These are phyloP conservation scores for Ceratocystis variospora DNA, from an alignment of 2,329 filamentous ascomycete species.

Conservation along the genomic window DNA sequence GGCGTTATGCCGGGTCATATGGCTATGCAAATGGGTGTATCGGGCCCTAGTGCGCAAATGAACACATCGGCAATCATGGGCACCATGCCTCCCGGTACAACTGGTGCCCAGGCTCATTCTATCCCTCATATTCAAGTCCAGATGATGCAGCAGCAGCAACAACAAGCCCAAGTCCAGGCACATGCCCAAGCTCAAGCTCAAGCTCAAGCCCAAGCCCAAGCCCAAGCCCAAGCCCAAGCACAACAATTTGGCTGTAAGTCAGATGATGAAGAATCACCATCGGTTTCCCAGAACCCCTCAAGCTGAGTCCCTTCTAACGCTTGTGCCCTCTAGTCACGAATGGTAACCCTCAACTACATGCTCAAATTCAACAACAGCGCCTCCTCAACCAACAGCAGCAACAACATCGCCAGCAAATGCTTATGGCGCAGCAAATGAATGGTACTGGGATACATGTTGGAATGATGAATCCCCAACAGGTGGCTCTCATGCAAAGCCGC, in stretches of 20 bases:
- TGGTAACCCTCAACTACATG: conserved; percentile 28
- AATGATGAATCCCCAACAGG: conserved; percentile 36
- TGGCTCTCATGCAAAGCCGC: conserved; percentile 33
- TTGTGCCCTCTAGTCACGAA: conserved; percentile 7
- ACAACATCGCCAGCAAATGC: conserved; percentile 36
- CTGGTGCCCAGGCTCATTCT: conserved; percentile 51
- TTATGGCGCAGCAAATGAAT: conserved; percentile 38
- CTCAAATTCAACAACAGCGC: conserved; percentile 38
- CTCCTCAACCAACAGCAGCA: conserved; percentile 42
- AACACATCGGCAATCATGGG: conserved; percentile 61
- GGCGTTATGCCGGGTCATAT: conserved; percentile 54
- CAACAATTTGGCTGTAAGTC: conserved; percentile 14
- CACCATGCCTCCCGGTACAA: conserved; percentile 56
- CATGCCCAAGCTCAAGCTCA: not conserved
- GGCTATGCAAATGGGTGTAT: conserved; percentile 54
- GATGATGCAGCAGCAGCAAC: conserved; percentile 42
- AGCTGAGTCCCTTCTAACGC: no score
- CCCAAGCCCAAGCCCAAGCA: conserved; percentile 28
- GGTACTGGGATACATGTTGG: conserved; percentile 42
- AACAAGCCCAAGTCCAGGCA: not conserved
- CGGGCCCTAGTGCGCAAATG: conserved; percentile 52
- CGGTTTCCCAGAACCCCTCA: no score
- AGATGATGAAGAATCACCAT: not conserved
- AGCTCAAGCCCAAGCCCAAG: conserved; percentile 23
- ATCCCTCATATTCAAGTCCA: conserved; percentile 54